Conservation (phyloP, 306 rosid genomes). For the Begonia peltatifolia region DNA sequence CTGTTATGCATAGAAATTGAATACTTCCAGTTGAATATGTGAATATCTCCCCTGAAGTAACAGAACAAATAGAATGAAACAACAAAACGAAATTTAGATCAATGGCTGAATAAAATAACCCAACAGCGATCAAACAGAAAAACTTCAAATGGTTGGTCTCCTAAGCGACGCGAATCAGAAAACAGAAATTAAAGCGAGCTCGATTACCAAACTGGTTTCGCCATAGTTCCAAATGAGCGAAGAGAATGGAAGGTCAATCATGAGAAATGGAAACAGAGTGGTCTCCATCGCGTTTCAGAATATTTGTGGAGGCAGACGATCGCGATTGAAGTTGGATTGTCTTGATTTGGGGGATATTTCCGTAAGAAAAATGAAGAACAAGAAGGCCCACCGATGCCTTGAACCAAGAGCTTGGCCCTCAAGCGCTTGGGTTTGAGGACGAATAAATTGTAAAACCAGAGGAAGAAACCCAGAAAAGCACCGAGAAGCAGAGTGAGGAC, state of each 20-base stretch:
- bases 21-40: slow-evolving; percentile 18
- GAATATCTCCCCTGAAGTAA: slow-evolving; percentile 17
- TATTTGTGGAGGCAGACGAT: neutral
- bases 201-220: slow-evolving; percentile 31
- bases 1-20: slow-evolving; percentile 13
- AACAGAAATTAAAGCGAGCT: neutral
- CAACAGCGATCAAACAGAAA: no score
- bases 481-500: slow-evolving; percentile 15
- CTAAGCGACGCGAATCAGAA: neutral
- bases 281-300: neutral
- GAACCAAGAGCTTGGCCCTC: slow-evolving; percentile 39
- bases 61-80: neutral
- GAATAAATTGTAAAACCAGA: slow-evolving; percentile 15
- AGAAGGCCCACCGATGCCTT: slow-evolving; percentile 57
- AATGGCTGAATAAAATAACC: neutral
- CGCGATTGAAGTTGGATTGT: slow-evolving; percentile 14
- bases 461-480: slow-evolving; percentile 6
- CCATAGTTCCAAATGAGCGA: slow-evolving; percentile 44
- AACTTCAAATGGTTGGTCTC: no score
- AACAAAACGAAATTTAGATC: no score
- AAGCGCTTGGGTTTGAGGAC: slow-evolving; percentile 27
- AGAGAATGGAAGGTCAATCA: slow-evolving; percentile 28
- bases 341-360: slow-evolving; percentile 44
- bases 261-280: slow-evolving; percentile 17
- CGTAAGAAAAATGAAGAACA: slow-evolving; percentile 34